Percentiles rank a stretch among this genome's conserved stretches.
phyloP scores from a whole-genome alignment of 2,329 filamentous ascomycete species.

The Claviceps sorghi region DNA sequence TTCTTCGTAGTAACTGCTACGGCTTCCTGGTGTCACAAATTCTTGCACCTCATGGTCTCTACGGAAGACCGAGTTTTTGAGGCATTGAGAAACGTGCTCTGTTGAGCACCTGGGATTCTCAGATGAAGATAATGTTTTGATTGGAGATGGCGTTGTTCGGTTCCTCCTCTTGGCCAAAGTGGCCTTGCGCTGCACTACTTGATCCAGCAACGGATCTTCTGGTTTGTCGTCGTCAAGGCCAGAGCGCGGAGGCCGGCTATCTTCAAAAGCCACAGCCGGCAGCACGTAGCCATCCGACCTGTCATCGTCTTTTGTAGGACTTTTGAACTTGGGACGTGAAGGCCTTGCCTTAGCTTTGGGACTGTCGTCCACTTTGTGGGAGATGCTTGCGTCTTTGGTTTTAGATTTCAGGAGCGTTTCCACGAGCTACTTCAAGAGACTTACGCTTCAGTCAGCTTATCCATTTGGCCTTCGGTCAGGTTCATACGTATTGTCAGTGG shows the following conservation, averaged over 20 bases:
- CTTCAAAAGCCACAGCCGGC: neutral
- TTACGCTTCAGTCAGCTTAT: slow-evolving; percentile 32
- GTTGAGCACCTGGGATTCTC: slow-evolving; percentile 7
- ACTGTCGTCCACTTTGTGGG: slow-evolving; percentile 16
- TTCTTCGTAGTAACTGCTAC: neutral
- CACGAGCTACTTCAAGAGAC: slow-evolving; percentile 6
- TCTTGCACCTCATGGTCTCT: neutral
- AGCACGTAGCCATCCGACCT: neutral
- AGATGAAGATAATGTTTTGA: neutral
- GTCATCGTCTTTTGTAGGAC: neutral
- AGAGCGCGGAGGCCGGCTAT: neutral
- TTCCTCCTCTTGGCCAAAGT: slow-evolving; percentile 4
- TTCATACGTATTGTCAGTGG: slow-evolving; percentile 33
- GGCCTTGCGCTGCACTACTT: neutral
- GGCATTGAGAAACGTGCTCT: neutral
- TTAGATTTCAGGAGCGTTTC: neutral
- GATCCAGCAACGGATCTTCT: neutral
- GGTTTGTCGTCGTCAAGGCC: neutral
- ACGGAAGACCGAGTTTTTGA: neutral
- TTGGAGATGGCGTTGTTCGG: neutral
- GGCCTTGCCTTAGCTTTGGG: slow-evolving; percentile 11
- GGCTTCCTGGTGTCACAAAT: neutral
- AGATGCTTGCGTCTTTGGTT: slow-evolving; percentile 15
- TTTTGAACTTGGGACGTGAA: neutral
- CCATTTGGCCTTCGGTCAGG: slow-evolving; percentile 33